Percentiles rank a stretch among this genome's conserved stretches.
Evolutionary conservation across 2,329 filamentous ascomycete species (phyloP).

Genomic region (Calonectria leucothoes): DNA sequence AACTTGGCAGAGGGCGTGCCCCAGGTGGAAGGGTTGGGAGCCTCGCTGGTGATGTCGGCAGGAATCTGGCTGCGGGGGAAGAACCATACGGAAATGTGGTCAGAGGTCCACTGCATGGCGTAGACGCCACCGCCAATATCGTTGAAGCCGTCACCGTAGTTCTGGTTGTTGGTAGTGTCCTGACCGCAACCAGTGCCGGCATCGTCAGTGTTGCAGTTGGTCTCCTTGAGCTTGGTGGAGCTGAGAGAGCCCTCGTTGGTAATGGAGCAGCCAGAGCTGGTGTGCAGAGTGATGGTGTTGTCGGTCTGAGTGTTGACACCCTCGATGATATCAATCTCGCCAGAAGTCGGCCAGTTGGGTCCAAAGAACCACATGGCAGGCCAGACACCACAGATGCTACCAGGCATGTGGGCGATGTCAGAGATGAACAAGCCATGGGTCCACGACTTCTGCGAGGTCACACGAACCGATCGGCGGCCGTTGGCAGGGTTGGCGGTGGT

Average conservation of each 20-base stretch:
- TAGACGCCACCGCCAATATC: conserved; percentile 75
- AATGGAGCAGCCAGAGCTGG: conserved; percentile 69
- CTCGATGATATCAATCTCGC: conserved; percentile 86
- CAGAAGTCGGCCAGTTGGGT: conserved; percentile 74
- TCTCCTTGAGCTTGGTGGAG: conserved; percentile 57
- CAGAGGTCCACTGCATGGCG: conserved; percentile 80
- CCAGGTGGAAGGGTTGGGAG: conserved; percentile 76
- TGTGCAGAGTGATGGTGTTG: conserved; percentile 77
- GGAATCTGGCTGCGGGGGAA: conserved; percentile 78
- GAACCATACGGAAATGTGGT: conserved; percentile 83
- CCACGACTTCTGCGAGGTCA: conserved; percentile 75
- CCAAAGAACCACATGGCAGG: conserved; percentile 79
- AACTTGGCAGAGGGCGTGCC: conserved; percentile 77
- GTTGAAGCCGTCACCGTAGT: conserved; percentile 80
- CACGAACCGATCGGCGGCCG: conserved; percentile 77
- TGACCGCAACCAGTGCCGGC: conserved; percentile 72
- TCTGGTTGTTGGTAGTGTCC: conserved; percentile 59
- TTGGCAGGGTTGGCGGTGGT: conserved; percentile 63
- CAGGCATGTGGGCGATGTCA: conserved; percentile 83
- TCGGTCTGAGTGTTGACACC: conserved; percentile 73
- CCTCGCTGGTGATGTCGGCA: conserved; percentile 67
- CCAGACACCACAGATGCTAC: conserved; percentile 78
- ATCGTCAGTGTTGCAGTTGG: conserved; percentile 67
- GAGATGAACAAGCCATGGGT: conserved; percentile 77
- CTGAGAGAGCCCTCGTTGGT: conserved; percentile 56